These are phyloP conservation scores for Ceratocystiopsis minuta DNA, from an alignment of 2,329 filamentous ascomycete genomes.

Conservation along the genomic window DNA sequence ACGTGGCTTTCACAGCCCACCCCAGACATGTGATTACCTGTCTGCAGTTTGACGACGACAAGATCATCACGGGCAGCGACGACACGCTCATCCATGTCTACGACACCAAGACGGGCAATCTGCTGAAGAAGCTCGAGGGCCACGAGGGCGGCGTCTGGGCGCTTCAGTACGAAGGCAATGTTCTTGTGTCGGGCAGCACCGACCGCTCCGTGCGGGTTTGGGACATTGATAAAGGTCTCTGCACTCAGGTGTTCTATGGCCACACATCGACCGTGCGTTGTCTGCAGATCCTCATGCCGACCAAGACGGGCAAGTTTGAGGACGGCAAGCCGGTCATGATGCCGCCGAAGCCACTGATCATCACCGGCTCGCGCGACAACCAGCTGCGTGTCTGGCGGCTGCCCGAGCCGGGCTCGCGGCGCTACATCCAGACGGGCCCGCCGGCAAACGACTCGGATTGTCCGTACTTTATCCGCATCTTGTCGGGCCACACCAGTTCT, in stretches of 20 bases:
- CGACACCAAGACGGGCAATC: slow-evolving; percentile 81
- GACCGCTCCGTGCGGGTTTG: slow-evolving; percentile 97
- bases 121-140: slow-evolving; percentile 69
- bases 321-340: slow-evolving; percentile 69
- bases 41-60: slow-evolving; percentile 92
- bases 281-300: slow-evolving; percentile 81
- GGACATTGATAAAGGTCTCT: slow-evolving; percentile 87
- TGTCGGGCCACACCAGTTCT: slow-evolving; percentile 78
- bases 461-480: slow-evolving; percentile 79
- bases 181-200: slow-evolving; percentile 85
- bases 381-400: slow-evolving; percentile 89
- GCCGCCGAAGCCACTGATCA: slow-evolving; percentile 88
- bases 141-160: slow-evolving; percentile 98
- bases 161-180: slow-evolving; percentile 87
- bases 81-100: slow-evolving; percentile 97
- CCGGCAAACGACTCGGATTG: slow-evolving; percentile 63
- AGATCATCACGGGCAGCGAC: slow-evolving; percentile 93
- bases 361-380: slow-evolving; percentile 90
- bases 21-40: slow-evolving; percentile 94
- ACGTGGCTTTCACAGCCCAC: slow-evolving; percentile 92
- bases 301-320: slow-evolving; percentile 50
- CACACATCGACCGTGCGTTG: slow-evolving; percentile 96
- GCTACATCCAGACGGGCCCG: slow-evolving; percentile 63
- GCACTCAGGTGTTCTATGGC: slow-evolving; percentile 90
- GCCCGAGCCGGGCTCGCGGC: slow-evolving; percentile 58